Evolutionary conservation across 2,329 filamentous ascomycete genomes (phyloP).

Genomic region (Trichoderma atroviride): DNA sequence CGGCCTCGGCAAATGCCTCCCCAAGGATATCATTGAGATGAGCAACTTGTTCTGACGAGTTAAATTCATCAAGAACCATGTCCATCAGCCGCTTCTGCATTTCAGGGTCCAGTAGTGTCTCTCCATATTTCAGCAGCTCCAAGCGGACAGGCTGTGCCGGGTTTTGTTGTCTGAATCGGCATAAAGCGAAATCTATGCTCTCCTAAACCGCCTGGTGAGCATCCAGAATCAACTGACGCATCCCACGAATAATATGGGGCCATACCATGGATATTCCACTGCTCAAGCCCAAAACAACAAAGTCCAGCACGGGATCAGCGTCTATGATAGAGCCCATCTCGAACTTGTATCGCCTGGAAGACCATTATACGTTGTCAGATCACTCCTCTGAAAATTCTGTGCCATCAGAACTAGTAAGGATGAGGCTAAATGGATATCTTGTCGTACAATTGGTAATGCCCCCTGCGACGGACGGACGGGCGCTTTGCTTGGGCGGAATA

Average conservation of each 20-base stretch:
- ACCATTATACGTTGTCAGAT: neutral
- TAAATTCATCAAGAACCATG: slow-evolving; percentile 26
- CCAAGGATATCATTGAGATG: slow-evolving; percentile 27
- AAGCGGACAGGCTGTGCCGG: slow-evolving; percentile 22
- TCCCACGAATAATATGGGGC: neutral
- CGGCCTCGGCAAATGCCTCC: slow-evolving; percentile 25
- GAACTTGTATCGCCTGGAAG: neutral
- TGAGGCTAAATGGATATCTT: slow-evolving; percentile 12
- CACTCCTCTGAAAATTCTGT: neutral
- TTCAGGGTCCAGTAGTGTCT: slow-evolving; percentile 23
- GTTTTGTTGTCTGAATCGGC: slow-evolving; percentile 24
- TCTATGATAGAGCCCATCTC: slow-evolving; percentile 10
- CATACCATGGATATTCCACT: slow-evolving; percentile 27
- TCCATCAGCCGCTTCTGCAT: slow-evolving; percentile 26
- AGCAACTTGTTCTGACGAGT: slow-evolving; percentile 23
- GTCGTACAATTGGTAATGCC: neutral
- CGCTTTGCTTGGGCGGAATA: neutral
- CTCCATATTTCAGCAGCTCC: slow-evolving; percentile 28
- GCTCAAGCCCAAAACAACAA: slow-evolving; percentile 26
- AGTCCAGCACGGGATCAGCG: slow-evolving; percentile 6
- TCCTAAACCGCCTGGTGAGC: slow-evolving; percentile 13
- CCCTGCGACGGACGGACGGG: neutral
- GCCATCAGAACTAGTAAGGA: neutral
- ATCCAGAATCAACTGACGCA: neutral
- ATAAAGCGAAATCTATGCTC: slow-evolving; percentile 27